A percentile compares a stretch with the other conserved stretches of the same genome.
phyloP scores from a whole-genome alignment of 2,329 filamentous ascomycete species.

The Cytospora piceicola region DNA sequence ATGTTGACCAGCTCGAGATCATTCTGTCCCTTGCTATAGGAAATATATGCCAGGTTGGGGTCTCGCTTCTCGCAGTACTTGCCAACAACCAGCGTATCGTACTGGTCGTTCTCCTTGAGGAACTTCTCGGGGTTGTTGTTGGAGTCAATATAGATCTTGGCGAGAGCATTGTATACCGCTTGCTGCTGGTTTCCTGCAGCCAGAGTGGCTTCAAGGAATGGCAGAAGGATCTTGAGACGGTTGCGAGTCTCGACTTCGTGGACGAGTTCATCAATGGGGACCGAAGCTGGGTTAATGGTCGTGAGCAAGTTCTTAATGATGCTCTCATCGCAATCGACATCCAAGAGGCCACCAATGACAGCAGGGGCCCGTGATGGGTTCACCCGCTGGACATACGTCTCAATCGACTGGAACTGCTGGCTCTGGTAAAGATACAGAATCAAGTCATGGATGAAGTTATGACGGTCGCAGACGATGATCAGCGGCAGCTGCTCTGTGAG shows the following conservation, averaged over 20 bases:
- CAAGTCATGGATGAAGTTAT: slow-evolving; percentile 97
- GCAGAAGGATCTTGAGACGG: slow-evolving; percentile 89
- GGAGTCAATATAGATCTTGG: slow-evolving; percentile 98
- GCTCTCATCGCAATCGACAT: slow-evolving; percentile 94
- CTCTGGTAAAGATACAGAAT: slow-evolving; percentile 98
- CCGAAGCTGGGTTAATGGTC: slow-evolving; percentile 80
- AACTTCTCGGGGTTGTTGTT: slow-evolving; percentile 99
- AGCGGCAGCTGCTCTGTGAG: slow-evolving; percentile 91
- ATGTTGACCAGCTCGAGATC: slow-evolving; percentile 96
- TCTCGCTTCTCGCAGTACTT: slow-evolving; percentile 99
- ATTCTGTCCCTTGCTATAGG: slow-evolving; percentile 95
- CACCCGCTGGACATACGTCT: slow-evolving; percentile 95
- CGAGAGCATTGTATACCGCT: slow-evolving; percentile 94
- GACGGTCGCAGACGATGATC: slow-evolving; percentile 99
- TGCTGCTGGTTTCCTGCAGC: slow-evolving; percentile 92
- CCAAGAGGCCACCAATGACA: slow-evolving; percentile 89
- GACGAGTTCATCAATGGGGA: slow-evolving; percentile 94
- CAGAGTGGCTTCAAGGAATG: slow-evolving; percentile 92
- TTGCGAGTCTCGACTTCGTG: slow-evolving; percentile 94
- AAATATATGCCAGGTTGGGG: slow-evolving; percentile 92
- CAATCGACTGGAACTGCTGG: slow-evolving; percentile 98
- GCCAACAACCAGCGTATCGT: slow-evolving; percentile 88
- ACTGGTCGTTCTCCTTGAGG: slow-evolving; percentile 95
- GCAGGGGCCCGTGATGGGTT: slow-evolving; percentile 90
- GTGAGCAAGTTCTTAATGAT: slow-evolving; percentile 92